Evolutionary conservation across 169 alveolate genomes (phyloP).

Genomic region (Cytauxzoon felis): DNA sequence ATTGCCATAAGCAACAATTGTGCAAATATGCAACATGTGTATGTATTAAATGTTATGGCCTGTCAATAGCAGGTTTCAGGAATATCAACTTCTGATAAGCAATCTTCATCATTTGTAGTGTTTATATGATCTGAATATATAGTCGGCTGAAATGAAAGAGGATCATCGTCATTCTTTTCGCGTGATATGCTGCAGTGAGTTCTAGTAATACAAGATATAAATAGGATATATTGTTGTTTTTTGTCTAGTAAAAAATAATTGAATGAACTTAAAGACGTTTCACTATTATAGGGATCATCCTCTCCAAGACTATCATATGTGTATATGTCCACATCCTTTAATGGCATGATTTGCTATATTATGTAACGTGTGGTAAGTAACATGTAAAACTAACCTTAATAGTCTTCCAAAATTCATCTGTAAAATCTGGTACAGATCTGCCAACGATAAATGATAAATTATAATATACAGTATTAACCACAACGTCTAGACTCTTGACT

Average conservation of each 20-base stretch:
- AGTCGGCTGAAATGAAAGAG: constrained; percentile 24
- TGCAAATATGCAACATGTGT: no score
- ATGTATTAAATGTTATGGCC: no score
- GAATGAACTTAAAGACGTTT: constrained; percentile 62
- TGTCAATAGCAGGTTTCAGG: constrained; percentile 52
- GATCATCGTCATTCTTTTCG: constrained; percentile 14
- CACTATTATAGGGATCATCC: constrained; percentile 69
- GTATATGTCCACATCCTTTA: constrained; percentile 67
- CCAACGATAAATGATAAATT: constrained; percentile 68
- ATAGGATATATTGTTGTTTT: constrained; percentile 64
- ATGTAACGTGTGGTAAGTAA: neutral
- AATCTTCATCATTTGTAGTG: constrained; percentile 44
- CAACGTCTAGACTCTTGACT: constrained; percentile 61
- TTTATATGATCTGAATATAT: constrained; percentile 17
- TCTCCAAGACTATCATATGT: constrained; percentile 68
- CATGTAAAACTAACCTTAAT: constrained; percentile 49
- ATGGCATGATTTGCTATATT: constrained; percentile 57
- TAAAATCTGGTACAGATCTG: constrained; percentile 61
- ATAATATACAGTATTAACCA: constrained; percentile 68
- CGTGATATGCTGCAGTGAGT: constrained; percentile 43
- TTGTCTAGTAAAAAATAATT: constrained; percentile 72
- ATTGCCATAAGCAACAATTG: no score
- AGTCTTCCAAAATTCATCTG: constrained; percentile 67
- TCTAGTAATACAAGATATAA: constrained; percentile 67
- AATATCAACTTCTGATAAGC: constrained; percentile 46